Percentiles rank a stretch among this genome's conserved stretches.
Evolutionary conservation across 176 grass and related monocot species (phyloP).

Genomic region (Aegilops tauschii): DNA sequence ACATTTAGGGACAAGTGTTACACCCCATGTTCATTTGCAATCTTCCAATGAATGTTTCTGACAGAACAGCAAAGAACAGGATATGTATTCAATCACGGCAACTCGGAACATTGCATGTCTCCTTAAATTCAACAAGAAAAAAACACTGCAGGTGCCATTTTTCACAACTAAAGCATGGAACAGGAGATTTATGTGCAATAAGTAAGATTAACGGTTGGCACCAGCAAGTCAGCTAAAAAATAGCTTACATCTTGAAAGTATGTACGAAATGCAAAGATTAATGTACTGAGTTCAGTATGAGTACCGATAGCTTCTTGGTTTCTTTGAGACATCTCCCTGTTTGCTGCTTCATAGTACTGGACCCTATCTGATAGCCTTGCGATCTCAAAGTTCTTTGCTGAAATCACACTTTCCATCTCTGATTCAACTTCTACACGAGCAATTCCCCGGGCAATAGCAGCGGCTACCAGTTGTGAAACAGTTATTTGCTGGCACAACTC

Average conservation of each 20-base stretch:
- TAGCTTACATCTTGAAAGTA: neutral
- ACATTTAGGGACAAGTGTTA: neutral
- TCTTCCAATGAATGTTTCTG: neutral
- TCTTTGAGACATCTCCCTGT: slow-evolving; percentile 95
- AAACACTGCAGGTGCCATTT: neutral
- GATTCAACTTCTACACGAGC: slow-evolving; percentile 62
- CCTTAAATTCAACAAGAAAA: neutral
- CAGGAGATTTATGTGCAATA: neutral
- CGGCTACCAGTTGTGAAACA: slow-evolving; percentile 70
- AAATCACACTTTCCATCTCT: slow-evolving; percentile 70
- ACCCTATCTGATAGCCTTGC: slow-evolving; percentile 85
- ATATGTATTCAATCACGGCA: neutral
- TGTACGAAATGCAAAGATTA: neutral
- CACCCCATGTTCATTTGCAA: neutral
- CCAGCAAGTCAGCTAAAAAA: neutral
- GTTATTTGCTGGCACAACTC: slow-evolving; percentile 74
- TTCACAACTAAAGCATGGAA: neutral
- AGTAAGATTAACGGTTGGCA: neutral
- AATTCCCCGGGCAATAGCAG: slow-evolving; percentile 54
- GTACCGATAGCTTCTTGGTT: slow-evolving; percentile 98
- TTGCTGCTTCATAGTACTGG: slow-evolving; percentile 95
- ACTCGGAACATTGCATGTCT: neutral
- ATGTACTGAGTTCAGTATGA: slow-evolving; percentile 27
- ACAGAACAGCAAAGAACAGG: neutral
- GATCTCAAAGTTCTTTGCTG: slow-evolving; percentile 91